phyloP scores from a whole-genome alignment of 164 flowering plant genomes.

The Amborella trichopoda region DNA sequence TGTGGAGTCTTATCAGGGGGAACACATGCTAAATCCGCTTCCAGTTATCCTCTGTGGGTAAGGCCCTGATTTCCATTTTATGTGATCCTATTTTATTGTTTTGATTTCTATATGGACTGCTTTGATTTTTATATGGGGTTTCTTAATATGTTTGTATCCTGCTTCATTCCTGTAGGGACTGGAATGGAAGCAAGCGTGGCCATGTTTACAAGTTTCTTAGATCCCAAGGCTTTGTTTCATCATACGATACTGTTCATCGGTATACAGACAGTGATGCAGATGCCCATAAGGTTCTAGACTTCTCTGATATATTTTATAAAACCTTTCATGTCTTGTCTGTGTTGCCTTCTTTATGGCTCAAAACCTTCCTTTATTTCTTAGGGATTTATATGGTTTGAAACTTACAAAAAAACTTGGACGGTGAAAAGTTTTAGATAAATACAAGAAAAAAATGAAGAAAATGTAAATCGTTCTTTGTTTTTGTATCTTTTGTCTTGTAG shows the following conservation, averaged over 20 bases:
- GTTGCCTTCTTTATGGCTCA: not conserved
- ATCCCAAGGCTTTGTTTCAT: conserved; percentile 91
- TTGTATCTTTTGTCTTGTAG: conserved; percentile 21
- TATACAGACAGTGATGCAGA: conserved; percentile 74
- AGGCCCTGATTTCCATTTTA: conserved; percentile 5
- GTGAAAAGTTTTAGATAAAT: too few relatives aligned
- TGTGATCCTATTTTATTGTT: not conserved
- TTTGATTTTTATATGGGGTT: too few relatives aligned
- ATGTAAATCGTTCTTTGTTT: conserved; percentile 1
- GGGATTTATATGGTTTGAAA: too few relatives aligned
- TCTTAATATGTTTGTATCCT: not conserved
- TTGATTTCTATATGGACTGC: too few relatives aligned
- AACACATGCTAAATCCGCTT: conserved; percentile 54
- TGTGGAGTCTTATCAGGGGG: conserved; percentile 88
- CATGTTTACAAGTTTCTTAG: conserved; percentile 92
- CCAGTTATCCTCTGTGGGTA: conserved; percentile 94
- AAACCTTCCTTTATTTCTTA: not conserved
- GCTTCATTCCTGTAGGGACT: conserved; percentile 39
- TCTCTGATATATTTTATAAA: too few relatives aligned
- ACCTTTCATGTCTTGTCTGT: not conserved
- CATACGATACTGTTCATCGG: conserved; percentile 94
- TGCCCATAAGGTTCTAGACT: conserved; percentile 65
- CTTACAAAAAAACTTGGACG: too few relatives aligned
- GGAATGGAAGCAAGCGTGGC: conserved; percentile 99
- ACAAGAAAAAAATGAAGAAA: too few relatives aligned